A percentile compares a stretch with the other conserved stretches of the same genome.
Evolutionary conservation across 2,329 filamentous ascomycete genomes (phyloP).

Genomic region (Paracorniculantispora psalliotae): DNA sequence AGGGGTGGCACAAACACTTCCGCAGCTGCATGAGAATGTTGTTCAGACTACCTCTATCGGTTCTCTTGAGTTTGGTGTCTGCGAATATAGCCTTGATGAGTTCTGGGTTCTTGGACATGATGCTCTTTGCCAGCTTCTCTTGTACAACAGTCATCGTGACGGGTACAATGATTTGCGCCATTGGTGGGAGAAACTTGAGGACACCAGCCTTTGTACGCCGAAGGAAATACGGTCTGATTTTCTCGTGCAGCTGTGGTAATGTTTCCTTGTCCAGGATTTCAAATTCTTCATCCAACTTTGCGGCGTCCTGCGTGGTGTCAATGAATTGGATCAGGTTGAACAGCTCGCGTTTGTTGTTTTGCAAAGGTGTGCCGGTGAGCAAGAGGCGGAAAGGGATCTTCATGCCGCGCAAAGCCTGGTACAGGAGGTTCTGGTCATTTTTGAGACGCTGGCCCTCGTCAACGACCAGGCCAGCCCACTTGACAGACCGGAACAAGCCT

Average conservation of each 20-base stretch:
- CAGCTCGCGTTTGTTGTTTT: conserved; percentile 91
- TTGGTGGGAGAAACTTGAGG: conserved; percentile 83
- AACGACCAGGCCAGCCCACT: conserved; percentile 84
- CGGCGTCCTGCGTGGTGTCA: conserved; percentile 66
- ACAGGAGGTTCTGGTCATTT: conserved; percentile 82
- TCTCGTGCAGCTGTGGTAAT: conserved; percentile 70
- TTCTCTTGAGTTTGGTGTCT: conserved; percentile 58
- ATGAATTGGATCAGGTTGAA: conserved; percentile 97
- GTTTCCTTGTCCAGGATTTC: conserved; percentile 77
- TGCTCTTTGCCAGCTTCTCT: conserved; percentile 90
- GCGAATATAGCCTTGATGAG: conserved; percentile 84
- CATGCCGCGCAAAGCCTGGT: conserved; percentile 66
- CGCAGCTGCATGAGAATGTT: conserved; percentile 95
- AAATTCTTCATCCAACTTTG: conserved; percentile 69
- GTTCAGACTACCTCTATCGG: conserved; percentile 75
- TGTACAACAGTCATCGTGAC: conserved; percentile 94
- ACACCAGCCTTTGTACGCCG: conserved; percentile 85
- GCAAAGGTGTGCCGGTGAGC: conserved; percentile 85
- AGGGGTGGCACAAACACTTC: conserved; percentile 93
- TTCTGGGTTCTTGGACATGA: conserved; percentile 83
- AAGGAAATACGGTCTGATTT: conserved; percentile 69
- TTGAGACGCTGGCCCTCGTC: conserved; percentile 96
- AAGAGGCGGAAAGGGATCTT: conserved; percentile 79
- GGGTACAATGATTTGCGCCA: conserved; percentile 91
- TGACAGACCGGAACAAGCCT: conserved; percentile 61